Evolutionary conservation across 2,329 filamentous ascomycete genomes (phyloP).

Genomic region (Fusarium illudens): DNA sequence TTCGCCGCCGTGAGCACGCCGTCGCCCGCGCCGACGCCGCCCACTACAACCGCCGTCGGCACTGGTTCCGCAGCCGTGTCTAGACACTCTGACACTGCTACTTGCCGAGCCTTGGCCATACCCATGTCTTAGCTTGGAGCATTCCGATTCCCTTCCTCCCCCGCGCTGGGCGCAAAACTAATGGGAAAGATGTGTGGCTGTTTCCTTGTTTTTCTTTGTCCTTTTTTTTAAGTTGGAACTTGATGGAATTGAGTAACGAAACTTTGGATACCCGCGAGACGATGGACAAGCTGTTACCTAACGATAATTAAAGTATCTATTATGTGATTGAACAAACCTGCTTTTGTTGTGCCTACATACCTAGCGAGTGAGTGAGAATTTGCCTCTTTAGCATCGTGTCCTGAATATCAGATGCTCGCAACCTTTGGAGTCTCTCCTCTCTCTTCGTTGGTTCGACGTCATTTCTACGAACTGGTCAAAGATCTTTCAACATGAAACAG

Average conservation of each 20-base stretch:
- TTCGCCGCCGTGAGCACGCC: conserved; percentile 52
- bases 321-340: neutral
- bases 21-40: conserved; percentile 45
- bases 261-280: conserved; percentile 18
- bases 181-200: conserved; percentile 11
- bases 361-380: neutral
- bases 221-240: conserved; percentile 6
- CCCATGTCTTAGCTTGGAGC: conserved; percentile 17
- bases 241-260: conserved; percentile 7
- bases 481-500: conserved; percentile 23
- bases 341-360: neutral
- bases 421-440: neutral
- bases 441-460: conserved; percentile 22
- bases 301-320: conserved; percentile 13
- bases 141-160: conserved; percentile 19
- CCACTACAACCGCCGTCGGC: conserved; percentile 43
- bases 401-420: neutral
- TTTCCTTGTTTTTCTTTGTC: conserved; percentile 31
- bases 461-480: conserved; percentile 16
- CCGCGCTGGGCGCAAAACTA: conserved; percentile 19
- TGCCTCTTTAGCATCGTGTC: neutral
- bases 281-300: conserved; percentile 4
- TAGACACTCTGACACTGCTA: conserved; percentile 38
- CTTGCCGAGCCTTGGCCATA: conserved; percentile 13
- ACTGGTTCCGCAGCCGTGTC: conserved; percentile 56